phyloP scores from a whole-genome alignment of 768 basidiomycete genomes.

The Suillus occidentalis region DNA sequence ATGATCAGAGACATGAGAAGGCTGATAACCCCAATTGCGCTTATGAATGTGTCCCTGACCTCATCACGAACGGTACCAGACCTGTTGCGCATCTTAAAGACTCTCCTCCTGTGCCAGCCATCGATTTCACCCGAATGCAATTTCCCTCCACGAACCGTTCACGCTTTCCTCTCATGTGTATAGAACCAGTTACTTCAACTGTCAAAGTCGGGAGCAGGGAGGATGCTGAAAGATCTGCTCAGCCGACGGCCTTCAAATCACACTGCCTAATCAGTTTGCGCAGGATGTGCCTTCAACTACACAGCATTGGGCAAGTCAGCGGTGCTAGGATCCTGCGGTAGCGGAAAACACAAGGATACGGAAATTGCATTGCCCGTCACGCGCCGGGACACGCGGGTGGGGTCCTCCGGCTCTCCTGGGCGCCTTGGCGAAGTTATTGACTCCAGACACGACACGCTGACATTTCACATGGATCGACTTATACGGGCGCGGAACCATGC shows the following conservation, averaged over 20 bases:
- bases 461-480: conserved; percentile 1
- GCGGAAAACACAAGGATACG: background rate
- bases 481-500: background rate
- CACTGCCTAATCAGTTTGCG: no score
- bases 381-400: background rate
- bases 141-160: conserved; percentile 11
- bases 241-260: no score
- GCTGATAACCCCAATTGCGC: no score
- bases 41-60: background rate
- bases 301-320: background rate
- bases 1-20: no score
- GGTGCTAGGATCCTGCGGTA: background rate
- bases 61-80: background rate
- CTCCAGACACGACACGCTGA: background rate
- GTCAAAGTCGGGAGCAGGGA: background rate
- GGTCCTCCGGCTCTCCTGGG: background rate
- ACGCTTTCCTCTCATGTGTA: conserved; percentile 11
- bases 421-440: background rate
- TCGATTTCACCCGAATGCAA: conserved; percentile 30
- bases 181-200: background rate
- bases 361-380: background rate
- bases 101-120: conserved; percentile 16
- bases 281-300: background rate
- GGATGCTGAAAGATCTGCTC: background rate
- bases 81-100: no score